These are phyloP conservation scores for Amphirosellinia nigrospora DNA, from an alignment of 495 filamentous ascomycete genomes.

Conservation along the genomic window DNA sequence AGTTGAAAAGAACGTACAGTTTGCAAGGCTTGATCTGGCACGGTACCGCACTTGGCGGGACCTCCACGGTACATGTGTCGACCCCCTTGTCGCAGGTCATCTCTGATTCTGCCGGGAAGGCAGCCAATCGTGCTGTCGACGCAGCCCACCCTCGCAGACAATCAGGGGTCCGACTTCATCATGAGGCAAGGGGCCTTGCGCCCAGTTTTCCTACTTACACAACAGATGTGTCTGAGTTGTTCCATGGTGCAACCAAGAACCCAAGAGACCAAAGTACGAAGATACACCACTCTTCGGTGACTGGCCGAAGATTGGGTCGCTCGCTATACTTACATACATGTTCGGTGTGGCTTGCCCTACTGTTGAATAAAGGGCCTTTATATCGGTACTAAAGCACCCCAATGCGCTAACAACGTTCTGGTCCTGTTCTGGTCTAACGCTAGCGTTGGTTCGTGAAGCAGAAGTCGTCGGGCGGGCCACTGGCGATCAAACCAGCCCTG, in stretches of 20 bases:
- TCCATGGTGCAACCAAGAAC: slow-evolving; percentile 15
- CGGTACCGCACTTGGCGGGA: slow-evolving; percentile 12
- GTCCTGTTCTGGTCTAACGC: neutral
- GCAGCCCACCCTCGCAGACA: slow-evolving; percentile 23
- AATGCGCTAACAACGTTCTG: neutral
- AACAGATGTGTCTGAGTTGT: slow-evolving; percentile 25
- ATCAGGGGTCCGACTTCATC: slow-evolving; percentile 27
- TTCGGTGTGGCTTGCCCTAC: slow-evolving; percentile 1
- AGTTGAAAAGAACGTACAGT: slow-evolving; percentile 16
- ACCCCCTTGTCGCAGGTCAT: slow-evolving; percentile 28
- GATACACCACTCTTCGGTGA: slow-evolving; percentile 2
- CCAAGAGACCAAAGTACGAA: slow-evolving; percentile 10
- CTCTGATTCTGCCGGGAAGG: slow-evolving; percentile 28
- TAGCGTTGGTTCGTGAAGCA: neutral
- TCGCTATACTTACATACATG: neutral
- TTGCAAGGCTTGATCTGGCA: neutral
- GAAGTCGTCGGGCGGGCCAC: slow-evolving; percentile 9
- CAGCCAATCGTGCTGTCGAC: slow-evolving; percentile 25
- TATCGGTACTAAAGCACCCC: neutral
- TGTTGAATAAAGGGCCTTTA: neutral
- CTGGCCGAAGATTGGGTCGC: neutral
- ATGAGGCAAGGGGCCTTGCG: slow-evolving; percentile 28
- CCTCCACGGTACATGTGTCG: slow-evolving; percentile 13
- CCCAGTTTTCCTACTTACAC: slow-evolving; percentile 25
- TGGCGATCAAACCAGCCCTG: slow-evolving; percentile 23